Percentiles rank a stretch among this genome's conserved stretches.
These are phyloP conservation scores for Pythium brachiatum DNA, from an alignment of 352 stramenopile genomes.

Conservation along the genomic window DNA sequence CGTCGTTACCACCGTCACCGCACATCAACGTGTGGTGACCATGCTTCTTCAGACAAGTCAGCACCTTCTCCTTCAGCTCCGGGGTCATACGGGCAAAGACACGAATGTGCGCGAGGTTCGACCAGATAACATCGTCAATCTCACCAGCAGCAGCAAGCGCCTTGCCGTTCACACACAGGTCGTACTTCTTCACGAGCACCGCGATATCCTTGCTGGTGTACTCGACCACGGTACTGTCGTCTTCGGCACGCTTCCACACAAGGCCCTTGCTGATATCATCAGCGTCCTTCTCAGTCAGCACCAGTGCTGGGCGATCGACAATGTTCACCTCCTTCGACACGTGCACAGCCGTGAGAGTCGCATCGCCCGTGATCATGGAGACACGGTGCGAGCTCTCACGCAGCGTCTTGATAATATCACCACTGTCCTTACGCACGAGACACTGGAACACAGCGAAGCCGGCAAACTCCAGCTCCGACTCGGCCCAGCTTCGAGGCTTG, in stretches of 20 bases:
- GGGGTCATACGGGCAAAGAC: slow-evolving; percentile 98
- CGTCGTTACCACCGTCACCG: slow-evolving; percentile 98
- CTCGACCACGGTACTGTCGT: slow-evolving; percentile 61
- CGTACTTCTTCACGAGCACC: slow-evolving; percentile 72
- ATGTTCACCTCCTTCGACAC: slow-evolving; percentile 96
- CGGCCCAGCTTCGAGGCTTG: slow-evolving; percentile 84
- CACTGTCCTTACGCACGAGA: slow-evolving; percentile 96
- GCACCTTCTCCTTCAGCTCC: slow-evolving; percentile 95
- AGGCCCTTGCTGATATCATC: slow-evolving; percentile 30
- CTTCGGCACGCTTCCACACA: slow-evolving; percentile 80
- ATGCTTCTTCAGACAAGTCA: slow-evolving; percentile 93
- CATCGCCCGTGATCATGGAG: slow-evolving; percentile 99
- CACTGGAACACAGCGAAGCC: slow-evolving; percentile 93
- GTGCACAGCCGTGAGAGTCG: slow-evolving; percentile 95
- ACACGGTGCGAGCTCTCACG: slow-evolving; percentile 90
- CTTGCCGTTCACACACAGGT: slow-evolving; percentile 84
- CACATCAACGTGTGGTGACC: slow-evolving; percentile 97
- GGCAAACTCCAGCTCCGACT: slow-evolving; percentile 94
- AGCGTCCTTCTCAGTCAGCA: slow-evolving; percentile 58
- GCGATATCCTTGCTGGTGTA: slow-evolving; percentile 68
- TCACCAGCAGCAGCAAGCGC: slow-evolving; percentile 68
- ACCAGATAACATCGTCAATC: slow-evolving; percentile 83
- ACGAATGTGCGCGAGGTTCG: slow-evolving; percentile 70
- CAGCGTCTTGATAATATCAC: slow-evolving; percentile 92
- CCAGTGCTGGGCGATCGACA: slow-evolving; percentile 68